These are phyloP conservation scores for Penicillium occitanis DNA, from an alignment of 2,329 filamentous ascomycete species.

Conservation along the genomic window DNA sequence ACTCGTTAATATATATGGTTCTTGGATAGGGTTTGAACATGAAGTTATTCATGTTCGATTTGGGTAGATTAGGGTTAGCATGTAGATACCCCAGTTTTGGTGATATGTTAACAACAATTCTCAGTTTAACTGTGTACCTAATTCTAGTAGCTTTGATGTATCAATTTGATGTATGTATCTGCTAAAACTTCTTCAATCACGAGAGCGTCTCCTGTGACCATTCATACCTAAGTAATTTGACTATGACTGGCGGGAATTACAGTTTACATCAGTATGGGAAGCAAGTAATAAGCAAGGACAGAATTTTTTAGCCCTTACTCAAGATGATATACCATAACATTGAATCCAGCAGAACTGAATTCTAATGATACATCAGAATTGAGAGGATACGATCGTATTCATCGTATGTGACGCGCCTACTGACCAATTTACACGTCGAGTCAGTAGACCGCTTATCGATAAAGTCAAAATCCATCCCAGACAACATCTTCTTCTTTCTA, in stretches of 20 bases:
- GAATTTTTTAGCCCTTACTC: too few species aligned
- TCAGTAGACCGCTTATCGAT: neutral
- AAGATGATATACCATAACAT: too few species aligned
- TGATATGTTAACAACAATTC: neutral
- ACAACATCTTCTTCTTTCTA: neutral
- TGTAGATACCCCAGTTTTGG: neutral
- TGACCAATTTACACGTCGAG: neutral
- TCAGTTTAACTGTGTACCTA: neutral
- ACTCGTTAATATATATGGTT: neutral
- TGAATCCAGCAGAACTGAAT: neutral
- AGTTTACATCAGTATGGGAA: too few species aligned
- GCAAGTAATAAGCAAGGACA: too few species aligned
- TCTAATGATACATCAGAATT: neutral
- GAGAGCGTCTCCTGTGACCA: too few species aligned
- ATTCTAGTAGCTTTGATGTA: too few species aligned
- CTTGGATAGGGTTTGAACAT: neutral
- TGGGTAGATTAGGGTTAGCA: neutral
- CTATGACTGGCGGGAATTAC: too few species aligned
- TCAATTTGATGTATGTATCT: too few species aligned
- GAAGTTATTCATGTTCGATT: neutral
- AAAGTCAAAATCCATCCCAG: neutral
- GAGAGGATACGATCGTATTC: neutral
- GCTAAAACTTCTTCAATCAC: too few species aligned
- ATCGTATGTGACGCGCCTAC: neutral
- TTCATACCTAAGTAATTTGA: too few species aligned